phyloP scores from a whole-genome alignment of 2,329 filamentous ascomycete species.

The Furcasterigmium furcatum region DNA sequence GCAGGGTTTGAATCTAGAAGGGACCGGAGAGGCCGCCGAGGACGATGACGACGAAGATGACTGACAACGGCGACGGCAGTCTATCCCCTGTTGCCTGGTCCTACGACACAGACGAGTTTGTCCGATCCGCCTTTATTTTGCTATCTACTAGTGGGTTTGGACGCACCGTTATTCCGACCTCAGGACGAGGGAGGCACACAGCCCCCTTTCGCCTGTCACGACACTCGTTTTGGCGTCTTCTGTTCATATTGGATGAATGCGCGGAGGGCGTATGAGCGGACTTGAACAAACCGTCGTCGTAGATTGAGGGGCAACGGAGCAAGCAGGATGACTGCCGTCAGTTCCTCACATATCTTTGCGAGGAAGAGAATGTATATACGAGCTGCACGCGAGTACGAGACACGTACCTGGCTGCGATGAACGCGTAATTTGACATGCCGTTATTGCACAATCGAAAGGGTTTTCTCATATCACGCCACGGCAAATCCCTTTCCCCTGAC shows the following conservation, averaged over 20 bases:
- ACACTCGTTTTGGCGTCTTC: conserved; percentile 1
- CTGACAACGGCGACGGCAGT: conserved; percentile 55
- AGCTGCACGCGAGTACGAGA: neutral
- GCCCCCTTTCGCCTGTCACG: neutral
- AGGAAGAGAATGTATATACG: conserved; percentile 23
- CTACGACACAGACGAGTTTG: conserved; percentile 32
- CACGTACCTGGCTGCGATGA: conserved; percentile 1
- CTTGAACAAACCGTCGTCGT: conserved; percentile 20
- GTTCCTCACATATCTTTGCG: conserved; percentile 29
- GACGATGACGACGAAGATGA: conserved; percentile 59
- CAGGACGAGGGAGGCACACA: neutral
- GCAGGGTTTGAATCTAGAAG: conserved; percentile 20
- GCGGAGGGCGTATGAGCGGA: neutral
- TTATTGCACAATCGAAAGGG: conserved; percentile 1
- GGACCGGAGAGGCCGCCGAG: conserved; percentile 50
- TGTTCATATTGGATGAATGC: neutral
- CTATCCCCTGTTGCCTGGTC: conserved; percentile 67
- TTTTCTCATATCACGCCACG: no score
- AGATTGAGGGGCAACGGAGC: conserved; percentile 58
- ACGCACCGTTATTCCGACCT: neutral
- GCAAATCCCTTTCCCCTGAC: neutral
- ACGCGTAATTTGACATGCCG: conserved; percentile 2
- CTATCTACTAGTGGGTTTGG: conserved; percentile 4
- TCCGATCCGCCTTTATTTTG: conserved; percentile 2
- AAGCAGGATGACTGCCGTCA: conserved; percentile 61